A percentile compares a stretch with the other conserved stretches of the same genome.
Conservation (phyloP, 352 stramenopile species). For the Phytophthora pisi region DNA sequence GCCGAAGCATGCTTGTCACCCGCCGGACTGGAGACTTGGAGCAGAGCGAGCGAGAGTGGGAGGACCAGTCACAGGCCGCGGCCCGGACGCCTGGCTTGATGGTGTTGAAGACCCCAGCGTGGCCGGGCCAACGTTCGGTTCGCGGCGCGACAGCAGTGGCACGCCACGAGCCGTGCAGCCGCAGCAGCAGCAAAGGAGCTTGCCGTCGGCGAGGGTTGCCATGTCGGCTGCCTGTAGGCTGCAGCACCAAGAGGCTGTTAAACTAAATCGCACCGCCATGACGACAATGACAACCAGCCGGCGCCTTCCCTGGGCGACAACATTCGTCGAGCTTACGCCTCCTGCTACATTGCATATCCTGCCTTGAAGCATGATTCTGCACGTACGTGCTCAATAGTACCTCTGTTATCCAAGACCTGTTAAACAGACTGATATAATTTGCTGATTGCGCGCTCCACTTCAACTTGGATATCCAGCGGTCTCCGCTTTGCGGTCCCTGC, state of each 20-base stretch:
- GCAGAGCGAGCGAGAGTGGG: conserved; percentile 22
- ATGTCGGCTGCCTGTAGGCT: background rate
- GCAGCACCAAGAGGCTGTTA: background rate
- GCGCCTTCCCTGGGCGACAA: conserved; percentile 2
- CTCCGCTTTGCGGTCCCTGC: background rate
- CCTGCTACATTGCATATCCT: background rate
- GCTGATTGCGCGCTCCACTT: conserved; percentile 8
- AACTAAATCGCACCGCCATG: conserved; percentile 12
- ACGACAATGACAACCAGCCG: background rate
- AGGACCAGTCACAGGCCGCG: conserved; percentile 2
- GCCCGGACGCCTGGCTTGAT: conserved; percentile 4
- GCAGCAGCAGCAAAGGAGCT: background rate
- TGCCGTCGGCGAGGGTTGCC: no score
- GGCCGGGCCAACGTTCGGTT: conserved; percentile 10
- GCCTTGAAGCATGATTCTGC: background rate
- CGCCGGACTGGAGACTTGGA: conserved; percentile 5
- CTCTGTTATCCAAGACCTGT: background rate
- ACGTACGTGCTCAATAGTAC: background rate
- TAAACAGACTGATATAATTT: no score
- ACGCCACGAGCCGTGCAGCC: background rate
- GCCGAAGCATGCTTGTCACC: conserved; percentile 21
- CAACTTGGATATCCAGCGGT: conserved; percentile 19
- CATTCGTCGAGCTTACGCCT: conserved; percentile 10
- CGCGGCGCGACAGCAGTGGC: conserved; percentile 13
- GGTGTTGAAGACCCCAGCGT: conserved; percentile 21